Percentiles rank a stretch among this genome's conserved stretches.
Conservation (phyloP, 2,329 filamentous ascomycete species). For the Mycosphaerella sp. region DNA sequence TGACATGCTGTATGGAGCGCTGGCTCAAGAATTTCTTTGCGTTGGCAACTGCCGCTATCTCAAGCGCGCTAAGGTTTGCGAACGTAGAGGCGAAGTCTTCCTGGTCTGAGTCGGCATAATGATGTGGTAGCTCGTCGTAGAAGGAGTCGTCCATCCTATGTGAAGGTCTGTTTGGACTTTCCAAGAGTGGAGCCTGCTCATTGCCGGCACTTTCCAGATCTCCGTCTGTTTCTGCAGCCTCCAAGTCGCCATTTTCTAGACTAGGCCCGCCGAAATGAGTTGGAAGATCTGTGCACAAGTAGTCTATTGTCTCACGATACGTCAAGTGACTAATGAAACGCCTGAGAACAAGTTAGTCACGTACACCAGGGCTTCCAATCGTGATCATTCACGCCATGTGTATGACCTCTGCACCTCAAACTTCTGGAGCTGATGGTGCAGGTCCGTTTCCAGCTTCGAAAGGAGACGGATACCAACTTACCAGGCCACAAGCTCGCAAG, state of each 20-base stretch:
- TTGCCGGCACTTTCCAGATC: conserved; percentile 11
- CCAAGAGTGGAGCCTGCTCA: conserved; percentile 24
- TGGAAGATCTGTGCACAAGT: conserved; percentile 63
- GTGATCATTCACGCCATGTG: not conserved
- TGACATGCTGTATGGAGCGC: conserved; percentile 71
- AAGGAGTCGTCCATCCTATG: conserved; percentile 22
- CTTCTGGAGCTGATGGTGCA: too few relatives aligned
- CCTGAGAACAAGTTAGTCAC: conserved; percentile 29
- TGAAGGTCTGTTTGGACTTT: conserved; percentile 4
- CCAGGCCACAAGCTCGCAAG: conserved; percentile 75
- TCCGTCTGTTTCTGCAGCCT: conserved; percentile 13
- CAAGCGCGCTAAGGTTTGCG: conserved; percentile 73
- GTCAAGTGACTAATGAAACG: conserved; percentile 65
- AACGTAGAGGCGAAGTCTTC: conserved; percentile 56
- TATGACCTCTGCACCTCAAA: too few relatives aligned
- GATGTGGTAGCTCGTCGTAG: conserved; percentile 22
- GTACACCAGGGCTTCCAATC: not conserved
- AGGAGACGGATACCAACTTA: not conserved
- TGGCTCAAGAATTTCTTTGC: conserved; percentile 83
- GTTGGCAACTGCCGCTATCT: conserved; percentile 74
- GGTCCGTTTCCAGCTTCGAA: too few relatives aligned
- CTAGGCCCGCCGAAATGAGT: conserved; percentile 7
- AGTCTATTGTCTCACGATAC: conserved; percentile 67
- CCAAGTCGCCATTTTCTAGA: conserved; percentile 16
- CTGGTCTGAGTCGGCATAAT: conserved; percentile 13